Base-by-base conservation (phyloP, 139 green algal genomes). In the Raphidocelis subcapitata region DNA sequence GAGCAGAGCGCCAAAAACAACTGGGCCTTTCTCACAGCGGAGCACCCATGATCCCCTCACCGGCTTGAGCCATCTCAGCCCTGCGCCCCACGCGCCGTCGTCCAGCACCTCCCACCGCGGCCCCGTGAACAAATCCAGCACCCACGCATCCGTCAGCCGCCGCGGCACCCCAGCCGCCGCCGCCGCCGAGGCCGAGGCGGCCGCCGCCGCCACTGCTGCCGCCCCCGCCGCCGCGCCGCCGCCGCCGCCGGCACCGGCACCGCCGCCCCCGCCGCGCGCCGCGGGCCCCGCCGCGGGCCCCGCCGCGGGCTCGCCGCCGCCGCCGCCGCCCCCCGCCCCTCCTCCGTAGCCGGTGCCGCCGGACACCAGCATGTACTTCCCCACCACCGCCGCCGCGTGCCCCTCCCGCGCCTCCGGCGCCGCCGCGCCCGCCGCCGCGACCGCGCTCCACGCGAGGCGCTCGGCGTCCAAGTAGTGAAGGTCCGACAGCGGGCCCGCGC, bases 91-190 rank as follows among this genome's bases (percentile, higher is more conserved):
- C 12, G 36, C 23, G 0, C 86, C 88, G n/a, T 88, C 80, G 63
- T 94, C 87, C 63, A 94, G 57, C 20, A 61, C 72, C 83, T 94
- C 87, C 89, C 89, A 94, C 23, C 64, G 52, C 3, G 85, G 83
- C 28, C 70, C 76, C 3, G 52, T 73, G 79, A 85, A 83, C 35
- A 91, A 67, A 68, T 93, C 86, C 67, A 93, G 76, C 54, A 90
- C 80, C 23, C 85, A 59, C 16, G 49, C 54, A 21, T 77, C 70
- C 24, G 15, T 70, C 46, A 77, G 23, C 14, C 70, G 70, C 29
- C 47, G n/a, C 3, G 46, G 44, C 37, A 46, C 44, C 24, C 37
- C 28, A 35, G 35, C 57, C n/a, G 32, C 29, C 5, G 10, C 52
- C 20, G 14, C 69, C 32, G 33, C 67, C 29, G 2, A n/a, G 3